These are phyloP conservation scores for Phytophthora pinifolia DNA, from an alignment of 352 stramenopile genomes.

Conservation along the genomic window DNA sequence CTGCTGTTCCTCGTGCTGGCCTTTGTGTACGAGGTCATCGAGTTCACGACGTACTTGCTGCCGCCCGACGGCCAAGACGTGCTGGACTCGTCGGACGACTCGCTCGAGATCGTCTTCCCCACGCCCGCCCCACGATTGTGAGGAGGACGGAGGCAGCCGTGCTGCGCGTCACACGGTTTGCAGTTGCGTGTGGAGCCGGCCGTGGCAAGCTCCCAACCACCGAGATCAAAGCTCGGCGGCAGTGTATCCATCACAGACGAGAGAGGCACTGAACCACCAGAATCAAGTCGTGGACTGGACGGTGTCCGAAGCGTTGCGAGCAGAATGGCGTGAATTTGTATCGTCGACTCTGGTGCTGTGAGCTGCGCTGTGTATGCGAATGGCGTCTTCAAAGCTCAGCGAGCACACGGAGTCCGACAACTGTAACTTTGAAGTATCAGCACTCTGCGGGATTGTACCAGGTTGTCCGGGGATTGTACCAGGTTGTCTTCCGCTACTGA, in stretches of 20 bases:
- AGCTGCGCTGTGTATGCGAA: no score
- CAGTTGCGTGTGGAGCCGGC: neutral
- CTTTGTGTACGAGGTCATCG: conserved; percentile 88
- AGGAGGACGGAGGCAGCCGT: conserved; percentile 17
- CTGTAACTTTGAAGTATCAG: no score
- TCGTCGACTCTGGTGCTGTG: neutral
- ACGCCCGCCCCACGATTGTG: conserved; percentile 16
- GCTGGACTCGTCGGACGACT: conserved; percentile 39
- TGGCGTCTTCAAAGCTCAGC: neutral
- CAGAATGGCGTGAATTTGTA: conserved; percentile 9
- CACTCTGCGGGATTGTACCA: no score
- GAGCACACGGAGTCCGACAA: no score
- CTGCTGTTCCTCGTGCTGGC: conserved; percentile 83
- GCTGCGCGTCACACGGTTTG: neutral
- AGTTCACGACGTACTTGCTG: conserved; percentile 86
- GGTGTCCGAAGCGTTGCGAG: conserved; percentile 6
- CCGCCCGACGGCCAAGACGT: conserved; percentile 51
- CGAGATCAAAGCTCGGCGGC: neutral
- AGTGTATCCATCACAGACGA: neutral
- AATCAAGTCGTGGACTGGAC: conserved; percentile 19
- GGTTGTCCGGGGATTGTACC: no score
- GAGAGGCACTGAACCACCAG: conserved; percentile 24
- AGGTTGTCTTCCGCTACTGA: no score
- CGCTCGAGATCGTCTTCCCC: conserved; percentile 33
- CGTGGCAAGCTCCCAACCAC: conserved; percentile 6